Percentiles rank a stretch among this genome's conserved stretches.
Conservation (phyloP, 2,329 filamentous ascomycete species). For the Aspergillus sp. region DNA sequence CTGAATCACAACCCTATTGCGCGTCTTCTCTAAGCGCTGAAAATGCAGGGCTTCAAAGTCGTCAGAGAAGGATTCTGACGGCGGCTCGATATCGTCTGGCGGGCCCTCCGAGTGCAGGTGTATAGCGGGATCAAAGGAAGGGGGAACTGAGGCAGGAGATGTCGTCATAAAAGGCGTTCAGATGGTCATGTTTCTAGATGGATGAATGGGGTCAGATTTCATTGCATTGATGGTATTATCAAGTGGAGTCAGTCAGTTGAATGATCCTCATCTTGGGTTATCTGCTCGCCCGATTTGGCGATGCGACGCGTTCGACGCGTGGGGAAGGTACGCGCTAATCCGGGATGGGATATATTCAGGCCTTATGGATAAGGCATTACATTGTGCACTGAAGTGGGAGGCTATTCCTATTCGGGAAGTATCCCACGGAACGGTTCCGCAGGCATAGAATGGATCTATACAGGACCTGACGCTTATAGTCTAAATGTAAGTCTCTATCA, state of each 20-base stretch:
- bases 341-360: conserved; percentile 6
- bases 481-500: too few species aligned
- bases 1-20: conserved; percentile 43
- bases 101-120: conserved; percentile 48
- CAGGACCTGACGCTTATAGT: too few species aligned
- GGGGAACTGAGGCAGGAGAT: conserved; percentile 39
- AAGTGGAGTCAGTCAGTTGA: not conserved
- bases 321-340: conserved; percentile 26
- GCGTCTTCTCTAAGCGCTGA: conserved; percentile 33
- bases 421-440: not conserved
- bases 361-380: not conserved
- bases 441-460: too few species aligned
- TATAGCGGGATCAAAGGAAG: conserved; percentile 53
- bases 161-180: conserved; percentile 31
- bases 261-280: not conserved
- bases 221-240: not conserved
- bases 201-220: not conserved
- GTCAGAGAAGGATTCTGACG: conserved; percentile 38
- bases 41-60: conserved; percentile 41
- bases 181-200: not conserved
- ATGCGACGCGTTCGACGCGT: conserved; percentile 22
- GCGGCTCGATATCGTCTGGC: conserved; percentile 19
- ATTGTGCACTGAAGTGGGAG: not conserved
- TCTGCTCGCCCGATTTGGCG: not conserved
- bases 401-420: too few species aligned